A percentile compares a stretch with the other conserved stretches of the same genome.
Evolutionary conservation across 208 protist species (phyloP).

Genomic region (Leishmania martiniquensis): DNA sequence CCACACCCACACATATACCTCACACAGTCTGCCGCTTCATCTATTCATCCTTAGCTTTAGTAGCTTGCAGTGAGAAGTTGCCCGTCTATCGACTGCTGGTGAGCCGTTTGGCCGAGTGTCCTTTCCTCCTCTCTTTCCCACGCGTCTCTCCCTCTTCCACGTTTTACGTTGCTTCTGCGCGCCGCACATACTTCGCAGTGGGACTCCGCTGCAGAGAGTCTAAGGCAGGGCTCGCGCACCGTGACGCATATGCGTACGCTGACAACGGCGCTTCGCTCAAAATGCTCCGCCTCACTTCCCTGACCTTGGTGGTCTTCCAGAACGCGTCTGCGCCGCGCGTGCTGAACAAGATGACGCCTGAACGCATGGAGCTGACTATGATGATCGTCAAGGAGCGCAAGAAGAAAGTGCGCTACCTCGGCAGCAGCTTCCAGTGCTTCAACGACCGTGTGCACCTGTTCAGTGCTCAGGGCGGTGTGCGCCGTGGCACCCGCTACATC

Average conservation of each 20-base stretch:
- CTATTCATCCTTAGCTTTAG: not conserved
- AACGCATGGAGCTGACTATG: conserved; percentile 60
- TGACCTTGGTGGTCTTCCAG: conserved; percentile 28
- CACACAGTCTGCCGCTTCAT: not conserved
- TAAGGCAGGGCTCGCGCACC: not conserved
- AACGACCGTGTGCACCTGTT: conserved; percentile 72
- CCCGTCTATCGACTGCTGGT: not conserved
- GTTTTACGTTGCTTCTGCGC: not conserved
- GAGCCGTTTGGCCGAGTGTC: not conserved
- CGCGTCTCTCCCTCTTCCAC: not conserved
- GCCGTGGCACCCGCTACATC: conserved; percentile 64
- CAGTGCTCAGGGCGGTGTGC: conserved; percentile 44
- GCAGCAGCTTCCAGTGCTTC: conserved; percentile 65
- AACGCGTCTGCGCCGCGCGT: conserved; percentile 73
- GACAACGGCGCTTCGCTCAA: not conserved
- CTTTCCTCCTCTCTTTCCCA: not conserved
- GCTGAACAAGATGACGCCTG: conserved; percentile 65
- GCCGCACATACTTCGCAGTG: not conserved
- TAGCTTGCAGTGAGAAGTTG: not conserved
- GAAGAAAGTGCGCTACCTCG: conserved; percentile 79
- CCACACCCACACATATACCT: not conserved
- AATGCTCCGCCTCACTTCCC: conserved; percentile 26
- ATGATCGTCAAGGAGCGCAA: conserved; percentile 70
- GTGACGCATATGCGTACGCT: no score
- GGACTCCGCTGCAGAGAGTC: not conserved